Base-by-base conservation (phyloP, 73 alveolate species). In the Loxodes magnus region DNA sequence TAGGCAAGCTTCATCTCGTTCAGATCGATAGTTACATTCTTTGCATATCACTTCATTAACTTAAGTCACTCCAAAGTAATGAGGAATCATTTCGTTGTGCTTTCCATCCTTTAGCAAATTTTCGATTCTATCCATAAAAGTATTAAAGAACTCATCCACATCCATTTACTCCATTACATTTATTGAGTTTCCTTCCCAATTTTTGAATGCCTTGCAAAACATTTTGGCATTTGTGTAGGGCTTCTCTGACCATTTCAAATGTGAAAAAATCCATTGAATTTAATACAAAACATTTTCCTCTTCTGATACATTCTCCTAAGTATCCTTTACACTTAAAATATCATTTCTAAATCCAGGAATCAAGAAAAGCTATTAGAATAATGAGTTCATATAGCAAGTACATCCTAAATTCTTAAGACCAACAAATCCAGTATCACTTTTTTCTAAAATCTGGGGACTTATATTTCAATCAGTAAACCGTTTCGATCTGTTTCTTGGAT, bases 331-430 rank as follows among this genome's bases (percentile, higher is more conserved):
- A 1, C 65, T 71, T 9, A 71, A 14, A 14, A 71, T 64, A 19
- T 63, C 74, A 17, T 33, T 35, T 21, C 85, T 35, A 19, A 71
- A 71, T 5, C 51, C 59, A 4, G 95, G 94, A 25, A 84, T 72
- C 92, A 80, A 86, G 69, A 64, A 93, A 36, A 93, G 84, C 66
- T 93, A 88, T 57, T 93, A 87, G 31, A 93, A 56, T 24, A 79
- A 51, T 15, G 97, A 71, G 60, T 93, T 93, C 97, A 89, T 78
- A 54, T 93, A 93, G 62, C 99, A 93, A 31, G 96, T 89, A 29
- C 93, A 84, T 21, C 98, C 96, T 6, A 80, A 73, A 56, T 71
- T 71, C 43, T 42, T 55, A 19, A 71, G 48, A 4, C 85, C 85
- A 12, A 71, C 85, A 35, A 68, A 71, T n/a, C 75, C 82, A 53